Conservation (phyloP, 2,329 filamentous ascomycete genomes). For the Talaromyces sp. region DNA sequence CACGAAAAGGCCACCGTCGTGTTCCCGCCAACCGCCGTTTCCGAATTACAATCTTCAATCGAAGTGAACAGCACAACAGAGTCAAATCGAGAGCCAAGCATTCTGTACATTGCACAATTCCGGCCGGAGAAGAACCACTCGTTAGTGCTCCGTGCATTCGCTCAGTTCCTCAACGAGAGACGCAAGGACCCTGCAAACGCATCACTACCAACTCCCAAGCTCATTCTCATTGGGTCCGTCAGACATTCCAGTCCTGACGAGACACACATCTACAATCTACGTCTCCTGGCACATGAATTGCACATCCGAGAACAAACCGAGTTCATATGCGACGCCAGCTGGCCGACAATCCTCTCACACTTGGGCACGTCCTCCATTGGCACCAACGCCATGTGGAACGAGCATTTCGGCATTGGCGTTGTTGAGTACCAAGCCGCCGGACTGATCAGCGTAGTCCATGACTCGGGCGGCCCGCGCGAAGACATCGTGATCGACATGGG, state of each 20-base stretch:
- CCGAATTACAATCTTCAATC: conserved; percentile 71
- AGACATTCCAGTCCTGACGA: conserved; percentile 57
- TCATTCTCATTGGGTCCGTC: conserved; percentile 90
- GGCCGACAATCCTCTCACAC: conserved; percentile 79
- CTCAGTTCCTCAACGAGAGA: conserved; percentile 61
- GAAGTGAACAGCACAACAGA: conserved; percentile 67
- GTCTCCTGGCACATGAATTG: conserved; percentile 80
- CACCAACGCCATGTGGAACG: conserved; percentile 99
- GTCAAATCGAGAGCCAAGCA: conserved; percentile 60
- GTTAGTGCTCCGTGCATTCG: conserved; percentile 78
- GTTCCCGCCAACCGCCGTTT: conserved; percentile 88
- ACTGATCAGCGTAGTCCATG: conserved; percentile 84
- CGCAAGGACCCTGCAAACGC: conserved; percentile 46
- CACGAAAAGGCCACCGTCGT: conserved; percentile 57
- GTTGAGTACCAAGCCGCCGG: conserved; percentile 97
- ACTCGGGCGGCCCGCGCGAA: conserved; percentile 85
- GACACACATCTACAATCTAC: conserved; percentile 72
- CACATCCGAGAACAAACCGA: conserved; percentile 77
- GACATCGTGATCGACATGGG: conserved; percentile 85
- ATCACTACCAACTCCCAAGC: conserved; percentile 46
- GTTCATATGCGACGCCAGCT: conserved; percentile 85
- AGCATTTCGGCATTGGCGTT: conserved; percentile 97
- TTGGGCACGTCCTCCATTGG: conserved; percentile 73
- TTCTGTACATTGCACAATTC: conserved; percentile 96
- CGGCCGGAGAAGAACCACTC: conserved; percentile 95